Evolutionary conservation across 208 protist species (phyloP).

Genomic region (Crithidia mellificae): DNA sequence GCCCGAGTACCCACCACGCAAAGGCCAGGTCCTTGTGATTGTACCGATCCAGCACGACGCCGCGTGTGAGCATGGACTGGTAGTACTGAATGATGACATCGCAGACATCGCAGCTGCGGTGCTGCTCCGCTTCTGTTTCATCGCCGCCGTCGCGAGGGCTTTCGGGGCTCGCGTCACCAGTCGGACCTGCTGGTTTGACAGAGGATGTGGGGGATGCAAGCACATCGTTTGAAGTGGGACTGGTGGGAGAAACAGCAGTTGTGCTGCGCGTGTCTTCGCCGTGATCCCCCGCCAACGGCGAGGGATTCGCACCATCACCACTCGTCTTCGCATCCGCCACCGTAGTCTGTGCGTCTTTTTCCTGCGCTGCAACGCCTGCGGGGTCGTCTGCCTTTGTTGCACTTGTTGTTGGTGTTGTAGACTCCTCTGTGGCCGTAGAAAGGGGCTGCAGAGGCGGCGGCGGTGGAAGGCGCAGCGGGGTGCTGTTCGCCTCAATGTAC

Average conservation of each 20-base stretch:
- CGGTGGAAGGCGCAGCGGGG: constrained; percentile 19
- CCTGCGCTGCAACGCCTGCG: neutral
- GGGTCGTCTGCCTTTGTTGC: neutral
- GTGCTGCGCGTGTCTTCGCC: too few relatives aligned
- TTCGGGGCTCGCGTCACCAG: too few relatives aligned
- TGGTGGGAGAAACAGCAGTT: too few relatives aligned
- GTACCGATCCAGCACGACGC: constrained; percentile 81
- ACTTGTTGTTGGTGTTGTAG: neutral
- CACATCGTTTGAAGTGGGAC: too few relatives aligned
- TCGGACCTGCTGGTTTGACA: too few relatives aligned
- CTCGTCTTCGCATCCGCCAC: too few relatives aligned
- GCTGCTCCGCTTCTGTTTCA: neutral
- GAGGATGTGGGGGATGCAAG: too few relatives aligned
- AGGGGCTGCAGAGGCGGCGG: neutral
- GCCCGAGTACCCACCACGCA: constrained; percentile 82
- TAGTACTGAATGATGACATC: constrained; percentile 71
- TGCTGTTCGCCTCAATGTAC: constrained; percentile 28
- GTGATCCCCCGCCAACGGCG: too few relatives aligned
- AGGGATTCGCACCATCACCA: too few relatives aligned
- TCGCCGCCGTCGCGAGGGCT: too few relatives aligned
- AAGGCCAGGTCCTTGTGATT: constrained; percentile 83
- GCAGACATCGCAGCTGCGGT: constrained; percentile 42
- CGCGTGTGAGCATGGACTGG: constrained; percentile 73
- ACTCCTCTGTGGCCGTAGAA: neutral
- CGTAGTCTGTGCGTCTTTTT: too few relatives aligned